Evolutionary conservation across 768 basidiomycete species (phyloP).

Genomic region (Phylloporus scabripes): DNA sequence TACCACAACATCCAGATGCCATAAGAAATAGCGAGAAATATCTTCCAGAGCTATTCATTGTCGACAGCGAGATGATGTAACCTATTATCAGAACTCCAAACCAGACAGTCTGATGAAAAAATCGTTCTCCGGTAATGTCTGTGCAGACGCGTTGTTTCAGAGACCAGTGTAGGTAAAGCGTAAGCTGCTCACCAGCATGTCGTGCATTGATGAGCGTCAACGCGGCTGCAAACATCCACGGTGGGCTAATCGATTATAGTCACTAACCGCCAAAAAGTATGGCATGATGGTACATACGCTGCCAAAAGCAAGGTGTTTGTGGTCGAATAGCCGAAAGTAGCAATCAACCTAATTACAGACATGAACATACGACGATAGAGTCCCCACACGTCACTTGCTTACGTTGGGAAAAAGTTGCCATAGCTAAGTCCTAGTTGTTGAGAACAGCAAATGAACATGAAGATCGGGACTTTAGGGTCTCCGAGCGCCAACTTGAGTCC

Average conservation of each 20-base stretch:
- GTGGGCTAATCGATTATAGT: slow-evolving; percentile 39
- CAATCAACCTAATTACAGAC: slow-evolving; percentile 39
- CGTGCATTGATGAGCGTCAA: slow-evolving; percentile 50
- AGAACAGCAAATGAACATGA: slow-evolving; percentile 48
- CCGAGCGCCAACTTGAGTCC: slow-evolving; percentile 46
- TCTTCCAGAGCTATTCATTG: slow-evolving; percentile 45
- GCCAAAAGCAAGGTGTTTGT: slow-evolving; percentile 54
- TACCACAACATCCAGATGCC: slow-evolving; percentile 48
- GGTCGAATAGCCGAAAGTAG: slow-evolving; percentile 57
- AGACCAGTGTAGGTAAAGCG: neutral
- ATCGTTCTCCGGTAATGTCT: slow-evolving; percentile 50
- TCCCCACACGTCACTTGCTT: slow-evolving; percentile 6
- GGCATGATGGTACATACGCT: slow-evolving; percentile 38
- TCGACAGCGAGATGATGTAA: slow-evolving; percentile 55
- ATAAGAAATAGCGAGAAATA: slow-evolving; percentile 63
- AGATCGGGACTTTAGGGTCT: slow-evolving; percentile 49
- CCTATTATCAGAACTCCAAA: slow-evolving; percentile 61
- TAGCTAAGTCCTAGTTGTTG: slow-evolving; percentile 58
- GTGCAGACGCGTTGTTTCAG: neutral
- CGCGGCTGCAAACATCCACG: slow-evolving; percentile 52
- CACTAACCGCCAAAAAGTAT: neutral
- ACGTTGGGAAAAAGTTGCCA: slow-evolving; percentile 56
- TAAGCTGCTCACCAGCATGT: slow-evolving; percentile 40
- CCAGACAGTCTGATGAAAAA: slow-evolving; percentile 51
- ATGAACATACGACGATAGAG: neutral